These are phyloP conservation scores for Nitzschia putrida DNA, from an alignment of 108 stramenopile species.

Conservation along the genomic window DNA sequence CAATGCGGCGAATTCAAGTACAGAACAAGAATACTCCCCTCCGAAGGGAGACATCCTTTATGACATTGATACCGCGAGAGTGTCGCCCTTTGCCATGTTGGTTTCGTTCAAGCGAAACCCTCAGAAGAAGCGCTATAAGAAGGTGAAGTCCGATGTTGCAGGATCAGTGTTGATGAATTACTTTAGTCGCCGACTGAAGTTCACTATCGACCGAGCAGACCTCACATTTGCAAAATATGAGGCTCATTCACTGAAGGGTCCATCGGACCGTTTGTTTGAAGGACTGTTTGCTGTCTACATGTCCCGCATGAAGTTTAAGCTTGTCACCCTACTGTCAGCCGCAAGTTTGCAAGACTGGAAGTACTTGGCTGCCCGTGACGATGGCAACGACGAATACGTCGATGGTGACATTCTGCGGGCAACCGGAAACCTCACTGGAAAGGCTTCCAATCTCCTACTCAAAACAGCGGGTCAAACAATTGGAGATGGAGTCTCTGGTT, in stretches of 20 bases:
- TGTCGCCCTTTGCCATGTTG: slow-evolving; percentile 74
- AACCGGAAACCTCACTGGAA: slow-evolving; percentile 81
- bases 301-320: slow-evolving; percentile 76
- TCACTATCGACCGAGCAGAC: slow-evolving; percentile 77
- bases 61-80: slow-evolving; percentile 62
- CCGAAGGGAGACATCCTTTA: slow-evolving; percentile 71
- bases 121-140: slow-evolving; percentile 57
- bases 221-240: slow-evolving; percentile 77
- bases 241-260: slow-evolving; percentile 70
- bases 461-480: slow-evolving; percentile 68
- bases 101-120: slow-evolving; percentile 83
- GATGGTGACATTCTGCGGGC: slow-evolving; percentile 86
- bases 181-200: slow-evolving; percentile 76
- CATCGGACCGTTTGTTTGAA: slow-evolving; percentile 79
- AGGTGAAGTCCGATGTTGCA: slow-evolving; percentile 42
- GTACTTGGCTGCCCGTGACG: slow-evolving; percentile 72
- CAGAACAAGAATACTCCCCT: slow-evolving; percentile 55
- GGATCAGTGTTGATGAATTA: slow-evolving; percentile 80
- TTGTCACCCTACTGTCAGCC: slow-evolving; percentile 71
- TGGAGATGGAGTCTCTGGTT: slow-evolving; percentile 60
- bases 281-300: slow-evolving; percentile 71
- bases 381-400: slow-evolving; percentile 78
- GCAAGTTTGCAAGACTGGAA: slow-evolving; percentile 89
- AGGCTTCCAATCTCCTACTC: slow-evolving; percentile 65
- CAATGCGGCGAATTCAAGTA: not conserved